Percentiles rank a stretch among this genome's conserved stretches.
Conservation (phyloP, 2,329 filamentous ascomycete genomes). For the Cladosporium sp. region DNA sequence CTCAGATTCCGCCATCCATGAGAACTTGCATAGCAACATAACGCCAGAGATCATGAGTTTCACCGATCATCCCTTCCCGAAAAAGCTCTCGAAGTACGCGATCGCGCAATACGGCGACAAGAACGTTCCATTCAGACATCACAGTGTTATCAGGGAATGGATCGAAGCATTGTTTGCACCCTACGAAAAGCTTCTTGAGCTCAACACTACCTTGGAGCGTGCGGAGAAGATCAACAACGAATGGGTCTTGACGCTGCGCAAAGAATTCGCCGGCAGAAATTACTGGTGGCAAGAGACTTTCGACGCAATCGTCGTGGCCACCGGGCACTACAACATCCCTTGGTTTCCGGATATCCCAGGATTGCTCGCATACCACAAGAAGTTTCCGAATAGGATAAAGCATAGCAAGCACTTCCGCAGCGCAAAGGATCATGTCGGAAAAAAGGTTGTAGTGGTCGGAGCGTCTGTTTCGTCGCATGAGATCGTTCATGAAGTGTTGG, state of each 20-base stretch:
- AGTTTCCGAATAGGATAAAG: neutral
- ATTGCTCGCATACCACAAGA: neutral
- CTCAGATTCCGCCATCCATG: neutral
- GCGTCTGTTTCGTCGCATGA: neutral
- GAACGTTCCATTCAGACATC: neutral
- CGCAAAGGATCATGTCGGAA: neutral
- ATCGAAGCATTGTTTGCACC: neutral
- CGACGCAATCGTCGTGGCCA: neutral
- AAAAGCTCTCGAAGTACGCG: neutral
- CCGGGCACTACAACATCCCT: neutral
- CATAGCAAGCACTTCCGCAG: neutral
- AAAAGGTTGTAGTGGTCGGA: neutral
- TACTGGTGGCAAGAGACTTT: constrained; percentile 6
- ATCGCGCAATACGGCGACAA: neutral
- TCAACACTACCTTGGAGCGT: neutral
- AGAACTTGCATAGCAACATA: neutral
- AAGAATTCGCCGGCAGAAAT: neutral
- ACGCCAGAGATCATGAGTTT: neutral
- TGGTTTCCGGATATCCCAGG: neutral
- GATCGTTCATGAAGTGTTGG: neutral
- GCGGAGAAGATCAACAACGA: neutral
- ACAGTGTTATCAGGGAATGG: neutral
- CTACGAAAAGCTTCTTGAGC: neutral
- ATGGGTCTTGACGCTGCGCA: neutral
- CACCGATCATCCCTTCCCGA: neutral